These are phyloP conservation scores for Ulvella scutata DNA, from an alignment of 139 green algal genomes.

Conservation along the genomic window DNA sequence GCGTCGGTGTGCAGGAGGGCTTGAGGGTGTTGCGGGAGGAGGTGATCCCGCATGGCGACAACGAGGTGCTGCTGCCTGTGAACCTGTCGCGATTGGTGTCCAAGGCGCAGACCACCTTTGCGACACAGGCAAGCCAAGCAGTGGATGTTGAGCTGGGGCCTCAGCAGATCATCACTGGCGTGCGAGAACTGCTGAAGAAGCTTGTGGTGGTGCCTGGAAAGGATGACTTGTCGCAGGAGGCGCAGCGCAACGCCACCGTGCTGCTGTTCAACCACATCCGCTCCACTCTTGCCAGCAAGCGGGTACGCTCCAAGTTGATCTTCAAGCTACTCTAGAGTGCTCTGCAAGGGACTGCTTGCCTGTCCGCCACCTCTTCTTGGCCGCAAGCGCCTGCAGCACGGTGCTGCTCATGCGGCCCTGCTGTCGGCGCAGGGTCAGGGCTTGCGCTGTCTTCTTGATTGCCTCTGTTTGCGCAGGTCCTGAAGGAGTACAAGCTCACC, in stretches of 20 bases:
- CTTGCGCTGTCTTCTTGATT: no score
- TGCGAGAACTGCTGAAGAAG: constrained; percentile 45
- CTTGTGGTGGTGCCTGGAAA: constrained; percentile 66
- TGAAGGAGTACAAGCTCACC: constrained; percentile 67
- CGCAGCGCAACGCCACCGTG: constrained; percentile 89
- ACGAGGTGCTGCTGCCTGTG: constrained; percentile 70
- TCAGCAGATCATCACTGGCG: constrained; percentile 21
- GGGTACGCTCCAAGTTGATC: constrained; percentile 49
- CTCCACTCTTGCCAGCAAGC: constrained; percentile 72
- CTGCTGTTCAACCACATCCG: constrained; percentile 80
- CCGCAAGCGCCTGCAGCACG: no score
- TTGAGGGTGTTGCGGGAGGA: constrained; percentile 58
- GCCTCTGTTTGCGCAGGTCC: no score
- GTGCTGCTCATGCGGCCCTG: no score
- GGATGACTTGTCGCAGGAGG: constrained; percentile 70
- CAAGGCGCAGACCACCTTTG: constrained; percentile 84
- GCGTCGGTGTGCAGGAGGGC: constrained; percentile 39
- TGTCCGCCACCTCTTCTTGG: no score
- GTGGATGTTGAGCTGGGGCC: constrained; percentile 34
- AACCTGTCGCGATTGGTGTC: constrained; percentile 83
- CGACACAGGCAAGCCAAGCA: constrained; percentile 23
- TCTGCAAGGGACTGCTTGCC: no score
- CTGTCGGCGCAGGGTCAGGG: no score
- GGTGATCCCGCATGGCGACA: constrained; percentile 64
- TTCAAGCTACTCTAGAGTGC: no score